phyloP scores from a whole-genome alignment of 371 early-diverging fungal species.

The Haplosporangium sp. region DNA sequence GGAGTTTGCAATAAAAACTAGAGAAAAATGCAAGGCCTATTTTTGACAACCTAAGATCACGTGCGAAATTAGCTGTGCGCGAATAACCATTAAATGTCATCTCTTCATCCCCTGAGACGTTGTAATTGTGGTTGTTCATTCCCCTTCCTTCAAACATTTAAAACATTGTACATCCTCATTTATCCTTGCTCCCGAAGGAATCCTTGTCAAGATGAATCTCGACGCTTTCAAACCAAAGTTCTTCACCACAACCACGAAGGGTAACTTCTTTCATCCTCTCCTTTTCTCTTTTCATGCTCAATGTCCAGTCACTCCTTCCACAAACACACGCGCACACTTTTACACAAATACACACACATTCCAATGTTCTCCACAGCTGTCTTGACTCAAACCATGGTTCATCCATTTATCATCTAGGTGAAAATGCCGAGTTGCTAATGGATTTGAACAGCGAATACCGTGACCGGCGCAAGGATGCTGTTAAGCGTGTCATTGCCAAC shows the following conservation, averaged over 20 bases:
- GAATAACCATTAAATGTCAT: no score
- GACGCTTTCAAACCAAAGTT: conserved; percentile 63
- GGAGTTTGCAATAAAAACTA: no score
- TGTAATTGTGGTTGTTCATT: no score
- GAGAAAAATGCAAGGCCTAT: no score
- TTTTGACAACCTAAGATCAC: no score
- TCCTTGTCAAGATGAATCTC: conserved; percentile 22
- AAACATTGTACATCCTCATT: neutral
- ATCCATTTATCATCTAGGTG: conserved; percentile 74
- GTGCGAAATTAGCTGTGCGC: no score
- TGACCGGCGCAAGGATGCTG: conserved; percentile 95
- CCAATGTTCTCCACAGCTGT: neutral
- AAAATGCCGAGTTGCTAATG: conserved; percentile 95
- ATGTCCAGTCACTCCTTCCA: neutral
- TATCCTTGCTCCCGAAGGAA: neutral
- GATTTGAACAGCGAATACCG: conserved; percentile 97
- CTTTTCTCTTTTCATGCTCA: neutral
- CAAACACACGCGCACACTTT: no score
- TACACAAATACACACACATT: no score
- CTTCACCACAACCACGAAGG: conserved; percentile 75
- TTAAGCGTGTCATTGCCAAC: conserved; percentile 94
- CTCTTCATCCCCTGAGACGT: no score
- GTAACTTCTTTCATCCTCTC: conserved; percentile 39
- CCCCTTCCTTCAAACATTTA: neutral
- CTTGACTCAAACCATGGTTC: conserved; percentile 2